These are phyloP conservation scores for Candida germanica DNA, from an alignment of 805 yeast genomes.

Conservation along the genomic window DNA sequence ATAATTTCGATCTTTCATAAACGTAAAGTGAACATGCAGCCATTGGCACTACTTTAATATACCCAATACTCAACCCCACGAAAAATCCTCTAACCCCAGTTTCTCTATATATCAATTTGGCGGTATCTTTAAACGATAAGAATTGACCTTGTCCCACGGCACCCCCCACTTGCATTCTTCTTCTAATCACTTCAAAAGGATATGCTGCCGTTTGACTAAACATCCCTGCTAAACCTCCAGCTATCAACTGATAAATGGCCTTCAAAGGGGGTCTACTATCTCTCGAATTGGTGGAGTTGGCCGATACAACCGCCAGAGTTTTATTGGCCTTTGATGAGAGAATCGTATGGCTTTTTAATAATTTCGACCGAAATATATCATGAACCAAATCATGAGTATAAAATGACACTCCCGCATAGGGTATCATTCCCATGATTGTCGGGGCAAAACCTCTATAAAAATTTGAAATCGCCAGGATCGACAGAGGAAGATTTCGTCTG, in stretches of 20 bases:
- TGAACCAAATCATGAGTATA: conserved; percentile 90
- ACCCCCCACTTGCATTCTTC: conserved; percentile 95
- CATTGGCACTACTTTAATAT: conserved; percentile 94
- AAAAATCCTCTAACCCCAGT: conserved; percentile 85
- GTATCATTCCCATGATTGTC: conserved; percentile 92
- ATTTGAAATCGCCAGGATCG: conserved; percentile 47
- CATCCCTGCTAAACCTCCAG: conserved; percentile 97
- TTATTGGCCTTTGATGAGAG: too few relatives aligned
- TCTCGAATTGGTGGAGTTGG: conserved; percentile 29
- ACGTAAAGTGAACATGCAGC: conserved; percentile 94
- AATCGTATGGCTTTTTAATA: too few relatives aligned
- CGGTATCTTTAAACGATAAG: conserved; percentile 51
- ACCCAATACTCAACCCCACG: conserved; percentile 94
- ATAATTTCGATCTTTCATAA: conserved; percentile 78
- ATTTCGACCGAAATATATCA: conserved; percentile 71
- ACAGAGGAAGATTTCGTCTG: conserved; percentile 31
- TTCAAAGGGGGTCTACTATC: conserved; percentile 63
- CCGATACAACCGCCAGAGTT: too few relatives aligned
- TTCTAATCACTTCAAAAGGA: conserved; percentile 91
- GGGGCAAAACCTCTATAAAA: conserved; percentile 95
- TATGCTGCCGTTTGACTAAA: conserved; percentile 94
- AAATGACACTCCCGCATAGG: conserved; percentile 97
- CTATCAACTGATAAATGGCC: conserved; percentile 88
- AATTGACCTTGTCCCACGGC: conserved; percentile 60
- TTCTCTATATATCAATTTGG: conserved; percentile 60